These are phyloP conservation scores for Fusarium devonianum DNA, from an alignment of 2,329 filamentous ascomycete genomes.

Conservation along the genomic window DNA sequence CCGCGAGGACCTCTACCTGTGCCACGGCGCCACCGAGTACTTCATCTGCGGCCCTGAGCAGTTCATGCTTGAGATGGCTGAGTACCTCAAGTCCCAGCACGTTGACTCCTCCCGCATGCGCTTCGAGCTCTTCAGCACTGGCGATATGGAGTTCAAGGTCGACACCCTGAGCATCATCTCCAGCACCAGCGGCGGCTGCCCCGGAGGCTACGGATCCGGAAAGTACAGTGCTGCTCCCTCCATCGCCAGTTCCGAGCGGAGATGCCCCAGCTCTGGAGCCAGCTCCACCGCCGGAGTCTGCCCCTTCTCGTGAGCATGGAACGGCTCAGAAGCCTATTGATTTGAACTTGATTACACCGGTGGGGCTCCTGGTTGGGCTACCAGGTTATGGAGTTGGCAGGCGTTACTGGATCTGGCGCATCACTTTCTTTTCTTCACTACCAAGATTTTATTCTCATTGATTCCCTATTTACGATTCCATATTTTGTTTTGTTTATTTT, in stretches of 20 bases:
- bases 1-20: conserved; percentile 54
- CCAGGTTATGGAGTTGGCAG: conserved; percentile 15
- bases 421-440: conserved; percentile 5
- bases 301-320: conserved; percentile 25
- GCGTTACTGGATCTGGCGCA: conserved; percentile 24
- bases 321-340: not conserved
- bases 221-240: conserved; percentile 23
- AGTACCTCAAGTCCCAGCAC: conserved; percentile 51
- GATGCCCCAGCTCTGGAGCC: conserved; percentile 31
- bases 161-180: conserved; percentile 42
- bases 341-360: conserved; percentile 3
- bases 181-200: conserved; percentile 19
- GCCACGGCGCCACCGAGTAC: conserved; percentile 57
- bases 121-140: conserved; percentile 57
- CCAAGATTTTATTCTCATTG: too few species aligned
- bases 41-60: conserved; percentile 62
- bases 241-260: conserved; percentile 20
- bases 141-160: conserved; percentile 51
- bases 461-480: conserved; percentile 16
- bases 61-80: conserved; percentile 61
- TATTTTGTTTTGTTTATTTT: conserved; percentile 1
- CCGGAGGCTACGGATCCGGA: too few species aligned
- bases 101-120: conserved; percentile 51
- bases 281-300: conserved; percentile 18
- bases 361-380: conserved; percentile 11